Evolutionary conservation across 257 asterid species (phyloP), one percentile per base, ranked within the genome.

Genomic region (Ilex aquifolium): DNA sequence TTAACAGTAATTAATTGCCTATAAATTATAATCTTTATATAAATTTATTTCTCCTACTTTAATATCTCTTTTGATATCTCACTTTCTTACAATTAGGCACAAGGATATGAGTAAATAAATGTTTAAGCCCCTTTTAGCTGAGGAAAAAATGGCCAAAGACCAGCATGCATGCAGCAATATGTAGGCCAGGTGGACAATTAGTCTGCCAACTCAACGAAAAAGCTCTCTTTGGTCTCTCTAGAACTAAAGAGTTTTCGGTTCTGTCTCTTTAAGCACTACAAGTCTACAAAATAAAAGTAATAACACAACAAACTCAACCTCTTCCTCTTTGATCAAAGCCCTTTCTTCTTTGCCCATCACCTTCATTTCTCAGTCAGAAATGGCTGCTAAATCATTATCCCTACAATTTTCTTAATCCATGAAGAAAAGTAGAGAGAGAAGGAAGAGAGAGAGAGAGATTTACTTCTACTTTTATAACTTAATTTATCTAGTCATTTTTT

Each of bases 291-390:
- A 3, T 46, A 21, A 4, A 36, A 36, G 42, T 36, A 36, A 36
- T 46, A 3, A 46, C 11, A 46, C 52, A 14, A 3, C 52, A 46
- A 46, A 46, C 6, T 14, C n/a, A 10, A 46, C 52, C 52, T 46
- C 52, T 46, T 46, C 52, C 52, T 46, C 52, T 46, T 46, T 46
- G 3, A 46, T 46, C n/a, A 36, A 36, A 4, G 42, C 52, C 48
- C 10, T 32, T 10, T 16, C 14, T 29, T 36, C 14, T 58, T n/a
- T 5, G 2, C 9, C 27, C 44, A 12, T 30, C 68, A 17, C 17
- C 42, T 32, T 2, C 12, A 63, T 39, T 46, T 46, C 51, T 60
- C 63, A 61, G 71, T 70, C 71, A 65, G 60, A 71, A 40, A 65
- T 59, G 63, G 76, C 71, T 61, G 63, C 64, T 55, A 59, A n/a